Percentiles rank a stretch among this genome's conserved stretches.
Evolutionary conservation across 352 stramenopile species (phyloP).

Genomic region (Phytopythium montanum): DNA sequence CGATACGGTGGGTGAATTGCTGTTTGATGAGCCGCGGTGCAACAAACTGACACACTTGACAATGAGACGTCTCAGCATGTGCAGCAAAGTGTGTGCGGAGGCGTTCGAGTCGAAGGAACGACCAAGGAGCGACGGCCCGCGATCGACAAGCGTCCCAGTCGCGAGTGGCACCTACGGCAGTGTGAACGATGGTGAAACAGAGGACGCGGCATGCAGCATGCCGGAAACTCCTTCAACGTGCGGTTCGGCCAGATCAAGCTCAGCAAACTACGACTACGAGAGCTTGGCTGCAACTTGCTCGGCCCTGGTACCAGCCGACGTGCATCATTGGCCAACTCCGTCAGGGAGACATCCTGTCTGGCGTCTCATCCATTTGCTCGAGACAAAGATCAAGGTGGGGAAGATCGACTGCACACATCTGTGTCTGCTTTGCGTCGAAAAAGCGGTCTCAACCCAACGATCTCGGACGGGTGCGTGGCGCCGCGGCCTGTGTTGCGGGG

Average conservation of each 20-base stretch:
- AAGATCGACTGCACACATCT: background rate
- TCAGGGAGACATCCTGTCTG: background rate
- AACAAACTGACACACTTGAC: background rate
- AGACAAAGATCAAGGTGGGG: background rate
- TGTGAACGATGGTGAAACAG: no score
- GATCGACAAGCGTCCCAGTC: no score
- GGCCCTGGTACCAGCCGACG: background rate
- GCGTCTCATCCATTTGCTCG: background rate
- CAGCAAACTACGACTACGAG: background rate
- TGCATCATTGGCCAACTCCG: background rate
- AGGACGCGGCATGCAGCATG: no score
- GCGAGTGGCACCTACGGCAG: no score
- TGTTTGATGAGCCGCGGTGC: no score
- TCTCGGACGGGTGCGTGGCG: background rate
- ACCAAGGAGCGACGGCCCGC: no score
- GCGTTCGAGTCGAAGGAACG: no score
- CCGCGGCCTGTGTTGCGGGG: background rate
- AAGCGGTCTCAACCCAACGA: background rate
- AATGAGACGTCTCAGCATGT: background rate
- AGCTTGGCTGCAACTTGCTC: background rate
- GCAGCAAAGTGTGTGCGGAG: no score
- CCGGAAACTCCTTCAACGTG: no score
- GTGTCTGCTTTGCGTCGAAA: background rate
- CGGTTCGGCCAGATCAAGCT: no score
- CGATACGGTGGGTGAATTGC: background rate